phyloP scores from a whole-genome alignment of 441 rosid genomes.

The Corymbia citriodora region DNA sequence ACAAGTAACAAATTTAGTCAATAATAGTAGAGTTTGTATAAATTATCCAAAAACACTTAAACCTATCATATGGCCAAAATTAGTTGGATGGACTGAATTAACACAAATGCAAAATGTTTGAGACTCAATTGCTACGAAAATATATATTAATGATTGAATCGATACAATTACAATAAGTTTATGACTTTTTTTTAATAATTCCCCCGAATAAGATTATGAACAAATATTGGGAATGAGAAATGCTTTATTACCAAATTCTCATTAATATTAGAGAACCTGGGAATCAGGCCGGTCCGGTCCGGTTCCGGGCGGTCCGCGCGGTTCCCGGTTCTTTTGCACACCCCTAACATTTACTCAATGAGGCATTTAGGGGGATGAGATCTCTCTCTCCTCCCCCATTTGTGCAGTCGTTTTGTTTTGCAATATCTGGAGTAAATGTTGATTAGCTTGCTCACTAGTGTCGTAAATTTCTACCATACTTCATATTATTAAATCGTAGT shows the following conservation, averaged over 20 bases:
- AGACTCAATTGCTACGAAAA: too few species aligned
- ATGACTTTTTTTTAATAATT: accelerated
- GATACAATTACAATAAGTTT: accelerated
- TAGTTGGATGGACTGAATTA: accelerated
- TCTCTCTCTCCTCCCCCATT: neutral
- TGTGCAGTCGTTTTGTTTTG: neutral
- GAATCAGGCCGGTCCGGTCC: too few species aligned
- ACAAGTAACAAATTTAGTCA: accelerated
- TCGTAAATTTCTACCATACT: neutral
- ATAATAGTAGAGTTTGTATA: neutral
- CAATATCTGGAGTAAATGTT: neutral
- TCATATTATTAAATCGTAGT: neutral
- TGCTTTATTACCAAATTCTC: neutral
- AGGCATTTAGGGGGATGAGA: neutral
- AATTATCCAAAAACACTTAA: neutral
- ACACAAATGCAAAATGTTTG: accelerated
- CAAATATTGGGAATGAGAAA: neutral
- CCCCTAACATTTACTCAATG: neutral
- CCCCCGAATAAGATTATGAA: neutral
- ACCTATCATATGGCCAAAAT: neutral
- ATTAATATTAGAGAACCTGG: neutral
- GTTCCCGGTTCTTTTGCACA: too few species aligned
- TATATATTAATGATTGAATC: accelerated
- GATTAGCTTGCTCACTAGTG: neutral
- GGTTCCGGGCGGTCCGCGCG: too few species aligned